Evolutionary conservation across 78 protist genomes (phyloP), one percentile per base, ranked within the genome.

Genomic region (Isochrysis galbana): DNA sequence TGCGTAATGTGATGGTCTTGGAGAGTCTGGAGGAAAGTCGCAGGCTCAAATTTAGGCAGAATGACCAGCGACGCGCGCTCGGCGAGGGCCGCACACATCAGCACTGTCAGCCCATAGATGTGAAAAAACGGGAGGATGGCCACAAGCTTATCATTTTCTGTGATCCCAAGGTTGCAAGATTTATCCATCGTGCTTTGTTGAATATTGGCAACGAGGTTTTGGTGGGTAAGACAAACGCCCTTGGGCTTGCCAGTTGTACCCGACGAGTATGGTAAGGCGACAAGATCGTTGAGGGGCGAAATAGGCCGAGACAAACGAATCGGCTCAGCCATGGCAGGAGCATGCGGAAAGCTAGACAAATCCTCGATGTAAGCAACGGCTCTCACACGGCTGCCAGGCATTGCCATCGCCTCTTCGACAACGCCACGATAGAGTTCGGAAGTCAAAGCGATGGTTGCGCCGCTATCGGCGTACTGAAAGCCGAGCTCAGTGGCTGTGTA

Each of bases 171-270:
- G 80, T 41, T 3, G 45, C 1, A 1, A 41, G 5, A 1, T 42
- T 32, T 26, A 23, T 11, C 32, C 44, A 42, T 1, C 29, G 19
- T 32, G 44, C 14, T 19, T 5, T 72, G 82, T 5, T 41, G 51
- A 5, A 95, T 67, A 91, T 97, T 97, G 1, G 94, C 91, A 23
- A 96, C 77, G 5, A 97, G 26, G 92, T 96, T 96, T 25, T 90
- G 46, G 94, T 97, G 95, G n/a, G 96, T 94, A 23, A 97, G 90
- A 39, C 3, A 10, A 39, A 97, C 98, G 7, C 98, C 98, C 90
- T 97, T 97, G 3, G 96, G 96, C 39, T 93, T 11, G 23, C 98
- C 98, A 22, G 98, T 97, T 0, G 97, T 96, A 55, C 98, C 98
- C 45, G 83, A 36, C 14, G 96, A 83, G 80, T 93, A 97, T 25